A percentile compares a stretch with the other conserved stretches of the same genome.
Evolutionary conservation across 1,284 basidiomycete species (phyloP).

Genomic region (Fistulinella staudtii): DNA sequence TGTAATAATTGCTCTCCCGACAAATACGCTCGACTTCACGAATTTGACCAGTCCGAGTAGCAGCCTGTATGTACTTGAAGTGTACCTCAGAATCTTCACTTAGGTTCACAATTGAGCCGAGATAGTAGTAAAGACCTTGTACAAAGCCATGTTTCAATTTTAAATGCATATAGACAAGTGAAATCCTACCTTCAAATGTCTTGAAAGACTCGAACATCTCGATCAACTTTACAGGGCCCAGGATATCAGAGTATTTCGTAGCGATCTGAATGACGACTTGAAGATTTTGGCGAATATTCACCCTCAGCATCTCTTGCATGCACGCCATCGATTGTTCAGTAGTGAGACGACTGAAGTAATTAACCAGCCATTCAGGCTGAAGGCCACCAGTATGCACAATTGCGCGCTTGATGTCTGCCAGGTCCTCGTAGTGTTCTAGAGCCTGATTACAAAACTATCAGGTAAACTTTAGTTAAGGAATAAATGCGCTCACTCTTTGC

Average conservation of each 20-base stretch:
- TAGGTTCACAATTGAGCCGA: slow-evolving; percentile 96
- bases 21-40: slow-evolving; percentile 99
- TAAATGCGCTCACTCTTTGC: slow-evolving; percentile 65
- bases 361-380: slow-evolving; percentile 95
- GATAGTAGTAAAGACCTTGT: slow-evolving; percentile 92
- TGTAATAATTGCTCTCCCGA: slow-evolving; percentile 96
- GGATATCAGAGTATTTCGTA: slow-evolving; percentile 98
- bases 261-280: slow-evolving; percentile 98
- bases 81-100: slow-evolving; percentile 96
- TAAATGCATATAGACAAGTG: not conserved
- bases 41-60: slow-evolving; percentile 96
- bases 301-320: slow-evolving; percentile 94
- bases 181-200: slow-evolving; percentile 77
- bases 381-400: slow-evolving; percentile 92
- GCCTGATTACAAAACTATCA: slow-evolving; percentile 53
- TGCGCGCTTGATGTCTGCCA: slow-evolving; percentile 96
- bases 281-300: slow-evolving; percentile 97
- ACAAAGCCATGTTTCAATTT: slow-evolving; percentile 4
- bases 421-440: slow-evolving; percentile 96
- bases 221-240: slow-evolving; percentile 95
- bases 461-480: not conserved
- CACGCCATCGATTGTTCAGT: slow-evolving; percentile 98
- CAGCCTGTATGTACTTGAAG: slow-evolving; percentile 99
- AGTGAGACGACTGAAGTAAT: slow-evolving; percentile 95
- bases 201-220: slow-evolving; percentile 99